Evolutionary conservation across 176 grass and related monocot genomes (phyloP), one percentile per base, ranked within the genome.

Genomic region (Coix lacrymajobi): DNA sequence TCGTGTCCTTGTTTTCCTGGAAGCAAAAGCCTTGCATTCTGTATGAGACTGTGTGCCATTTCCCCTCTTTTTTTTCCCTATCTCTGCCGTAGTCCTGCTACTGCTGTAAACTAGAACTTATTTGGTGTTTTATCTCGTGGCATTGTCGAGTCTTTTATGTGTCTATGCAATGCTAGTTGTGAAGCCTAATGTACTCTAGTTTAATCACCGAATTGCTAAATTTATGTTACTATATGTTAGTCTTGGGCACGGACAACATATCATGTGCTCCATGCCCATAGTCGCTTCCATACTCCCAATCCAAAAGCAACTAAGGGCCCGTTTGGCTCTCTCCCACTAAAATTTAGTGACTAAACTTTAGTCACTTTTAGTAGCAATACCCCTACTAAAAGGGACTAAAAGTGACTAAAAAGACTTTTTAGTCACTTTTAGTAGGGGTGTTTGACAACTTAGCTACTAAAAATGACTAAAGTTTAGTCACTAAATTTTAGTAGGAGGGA

Each of bases 61-160:
- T 85, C 71, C 79, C 17, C 20, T 60, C 37, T 11, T 80, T 8
- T 36, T 58, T 25, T 71, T 1, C 28, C 30, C 62, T 28, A 11
- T 75, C 75, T 69, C 66, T 79, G 79, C 61, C 48, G 34, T 83
- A 79, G 79, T 87, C 60, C 74, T 74, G 60, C 68, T 86, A 79
- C 88, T 79, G 75, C 68, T 90, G 88, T 90, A 90, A 90, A 90
- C 88, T 90, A 90, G 80, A 87, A 87, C 61, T 61, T 75, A 66
- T 79, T 68, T 86, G 78, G 19, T 76, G 33, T 81, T 67, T 69
- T 82, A 56, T 82, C 34, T 76, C 78, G 11, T 69, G 71, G 37
- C 36, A n/a, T 25, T 58, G 28, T 37, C 36, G 15, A 60, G 46
- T 40, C 62, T 68, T 76, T 66, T 72, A 32, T 45, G 20, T 68